Percentiles rank a stretch among this genome's conserved stretches.
phyloP scores from a whole-genome alignment of 306 rosid genomes.

The Begonia fuchsioides region DNA sequence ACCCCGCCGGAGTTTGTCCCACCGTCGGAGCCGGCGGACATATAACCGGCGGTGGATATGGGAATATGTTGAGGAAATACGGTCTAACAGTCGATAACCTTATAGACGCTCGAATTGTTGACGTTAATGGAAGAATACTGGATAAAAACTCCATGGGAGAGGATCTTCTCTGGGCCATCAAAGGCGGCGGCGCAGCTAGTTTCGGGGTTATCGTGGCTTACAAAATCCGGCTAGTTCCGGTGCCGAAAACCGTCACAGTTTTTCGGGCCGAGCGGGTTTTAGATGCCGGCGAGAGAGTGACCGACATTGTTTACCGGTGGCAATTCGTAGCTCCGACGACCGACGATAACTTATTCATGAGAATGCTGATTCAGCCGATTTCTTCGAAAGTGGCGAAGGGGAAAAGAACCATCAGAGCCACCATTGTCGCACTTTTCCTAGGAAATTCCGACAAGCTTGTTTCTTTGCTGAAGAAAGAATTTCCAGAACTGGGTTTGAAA shows the following conservation, averaged over 20 bases:
- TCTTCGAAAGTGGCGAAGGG: not conserved
- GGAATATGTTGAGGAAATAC: constrained; percentile 24
- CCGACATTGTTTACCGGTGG: constrained; percentile 2
- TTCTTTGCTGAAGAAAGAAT: constrained; percentile 5
- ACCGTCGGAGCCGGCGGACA: constrained; percentile 13
- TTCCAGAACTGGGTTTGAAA: constrained; percentile 12
- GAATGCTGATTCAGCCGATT: not conserved
- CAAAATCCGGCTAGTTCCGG: constrained; percentile 10
- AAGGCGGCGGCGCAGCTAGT: constrained; percentile 22
- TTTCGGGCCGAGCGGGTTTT: constrained; percentile 6
- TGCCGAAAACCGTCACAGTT: constrained; percentile 12
- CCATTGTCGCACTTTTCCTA: too few species aligned
- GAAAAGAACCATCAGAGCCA: constrained; percentile 1
- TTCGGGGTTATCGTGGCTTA: constrained; percentile 17
- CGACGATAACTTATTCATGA: constrained; percentile 8
- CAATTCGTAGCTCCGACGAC: constrained; percentile 7
- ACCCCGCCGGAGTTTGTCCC: constrained; percentile 14
- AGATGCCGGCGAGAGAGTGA: constrained; percentile 14
- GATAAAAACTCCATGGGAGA: constrained; percentile 19
- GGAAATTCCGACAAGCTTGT: not conserved
- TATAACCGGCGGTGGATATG: constrained; percentile 10
- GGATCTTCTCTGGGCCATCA: constrained; percentile 22
- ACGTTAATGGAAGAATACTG: constrained; percentile 12
- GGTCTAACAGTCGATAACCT: constrained; percentile 39
- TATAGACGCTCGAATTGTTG: constrained; percentile 11